Percentiles rank a stretch among this genome's conserved stretches.
phyloP scores from a whole-genome alignment of 139 green algal genomes.

The Deuterostichococcus epilithicus region DNA sequence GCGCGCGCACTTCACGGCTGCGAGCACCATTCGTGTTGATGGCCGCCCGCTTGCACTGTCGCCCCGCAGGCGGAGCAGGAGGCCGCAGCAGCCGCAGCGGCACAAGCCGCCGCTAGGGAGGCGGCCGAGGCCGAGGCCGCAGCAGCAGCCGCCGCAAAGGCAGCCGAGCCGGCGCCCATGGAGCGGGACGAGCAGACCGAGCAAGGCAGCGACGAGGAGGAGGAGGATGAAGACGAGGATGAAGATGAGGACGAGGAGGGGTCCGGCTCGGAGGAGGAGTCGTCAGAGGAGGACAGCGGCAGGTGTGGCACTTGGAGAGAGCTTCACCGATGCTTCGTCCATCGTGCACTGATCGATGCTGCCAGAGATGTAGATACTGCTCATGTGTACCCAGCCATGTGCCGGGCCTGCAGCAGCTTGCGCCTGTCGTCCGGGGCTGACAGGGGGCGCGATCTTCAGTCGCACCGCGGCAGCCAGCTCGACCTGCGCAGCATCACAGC shows the following conservation, averaged over 20 bases:
- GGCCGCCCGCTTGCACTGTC: no score
- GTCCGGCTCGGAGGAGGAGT: slow-evolving; percentile 22
- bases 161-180: background rate
- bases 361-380: slow-evolving; percentile 12
- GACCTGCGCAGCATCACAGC: no score
- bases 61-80: background rate
- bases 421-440: no score
- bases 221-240: slow-evolving; percentile 21
- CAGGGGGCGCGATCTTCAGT: no score
- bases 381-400: no score
- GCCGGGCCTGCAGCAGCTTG: no score
- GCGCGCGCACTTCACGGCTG: no score
- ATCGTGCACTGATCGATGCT: background rate
- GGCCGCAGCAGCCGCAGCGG: slow-evolving; percentile 1
- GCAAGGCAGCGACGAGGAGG: slow-evolving; percentile 26
- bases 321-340: background rate
- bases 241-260: slow-evolving; percentile 24
- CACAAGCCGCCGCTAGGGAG: slow-evolving; percentile 6
- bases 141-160: background rate
- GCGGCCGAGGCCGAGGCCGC: slow-evolving; percentile 1
- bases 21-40: no score
- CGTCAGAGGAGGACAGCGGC: slow-evolving; percentile 29
- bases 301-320: no score
- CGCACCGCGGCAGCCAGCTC: no score
- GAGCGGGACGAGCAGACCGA: background rate